Conservation (phyloP, 2,329 filamentous ascomycete genomes). For the Xylaria digitata region DNA sequence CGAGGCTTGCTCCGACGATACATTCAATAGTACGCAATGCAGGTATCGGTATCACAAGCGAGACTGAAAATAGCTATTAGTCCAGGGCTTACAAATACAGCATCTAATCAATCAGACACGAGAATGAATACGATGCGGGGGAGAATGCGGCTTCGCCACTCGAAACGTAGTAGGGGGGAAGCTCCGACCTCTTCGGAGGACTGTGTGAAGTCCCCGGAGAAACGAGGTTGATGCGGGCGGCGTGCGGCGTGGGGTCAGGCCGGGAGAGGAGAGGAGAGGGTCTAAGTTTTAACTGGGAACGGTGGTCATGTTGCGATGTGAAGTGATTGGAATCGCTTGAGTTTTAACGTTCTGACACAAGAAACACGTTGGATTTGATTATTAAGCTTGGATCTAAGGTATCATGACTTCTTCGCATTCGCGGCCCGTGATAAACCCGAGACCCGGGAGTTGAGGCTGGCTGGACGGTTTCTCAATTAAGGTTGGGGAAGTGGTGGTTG, state of each 20-base stretch:
- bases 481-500: too few species aligned
- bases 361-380: not conserved
- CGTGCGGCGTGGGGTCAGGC: not conserved
- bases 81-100: conserved; percentile 16
- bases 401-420: too few species aligned
- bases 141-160: not conserved
- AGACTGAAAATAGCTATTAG: not conserved
- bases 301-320: not conserved
- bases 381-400: too few species aligned
- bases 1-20: not conserved
- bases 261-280: too few species aligned
- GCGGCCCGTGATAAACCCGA: too few species aligned
- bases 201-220: too few species aligned
- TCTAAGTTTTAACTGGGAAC: not conserved
- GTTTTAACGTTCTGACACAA: not conserved
- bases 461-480: not conserved
- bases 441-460: too few species aligned
- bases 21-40: not conserved
- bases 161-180: conserved; percentile 8
- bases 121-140: conserved; percentile 4
- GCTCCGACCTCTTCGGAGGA: not conserved
- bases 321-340: conserved; percentile 16
- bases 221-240: conserved; percentile 1
- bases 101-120: not conserved
- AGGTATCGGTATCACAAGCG: not conserved